These are phyloP conservation scores for Pythium pectinolyticum DNA, from an alignment of 352 stramenopile genomes.

Conservation along the genomic window DNA sequence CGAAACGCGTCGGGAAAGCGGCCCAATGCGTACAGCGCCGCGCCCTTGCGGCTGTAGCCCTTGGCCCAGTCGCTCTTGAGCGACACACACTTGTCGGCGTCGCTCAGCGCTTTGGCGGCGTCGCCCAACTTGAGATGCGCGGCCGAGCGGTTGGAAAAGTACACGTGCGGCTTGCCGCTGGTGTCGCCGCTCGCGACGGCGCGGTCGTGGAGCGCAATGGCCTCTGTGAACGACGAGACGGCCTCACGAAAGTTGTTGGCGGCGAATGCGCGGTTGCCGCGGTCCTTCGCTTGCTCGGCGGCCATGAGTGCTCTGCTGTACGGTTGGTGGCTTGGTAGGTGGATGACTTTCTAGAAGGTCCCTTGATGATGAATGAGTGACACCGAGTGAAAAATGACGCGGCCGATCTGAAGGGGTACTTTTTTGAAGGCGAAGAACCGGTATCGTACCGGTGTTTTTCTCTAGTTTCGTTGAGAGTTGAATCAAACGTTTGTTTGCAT, in stretches of 20 bases:
- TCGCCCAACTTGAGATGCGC: conserved; percentile 80
- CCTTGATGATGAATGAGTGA: too few species aligned
- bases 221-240: conserved; percentile 73
- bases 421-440: too few species aligned
- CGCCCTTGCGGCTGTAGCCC: conserved; percentile 84
- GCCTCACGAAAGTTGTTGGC: conserved; percentile 70
- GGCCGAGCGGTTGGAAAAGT: conserved; percentile 85
- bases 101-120: conserved; percentile 57
- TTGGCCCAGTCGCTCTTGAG: conserved; percentile 83
- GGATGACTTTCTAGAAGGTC: background rate
- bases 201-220: conserved; percentile 59
- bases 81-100: conserved; percentile 79
- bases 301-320: too few species aligned
- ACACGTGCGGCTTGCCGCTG: conserved; percentile 43
- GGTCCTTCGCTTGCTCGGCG: conserved; percentile 86
- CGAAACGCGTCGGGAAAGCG: conserved; percentile 71
- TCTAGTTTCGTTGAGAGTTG: too few species aligned
- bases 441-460: too few species aligned
- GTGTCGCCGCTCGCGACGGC: conserved; percentile 11
- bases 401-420: background rate
- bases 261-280: conserved; percentile 79
- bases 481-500: too few species aligned
- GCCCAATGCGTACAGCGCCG: conserved; percentile 63
- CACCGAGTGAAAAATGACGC: background rate
- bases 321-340: too few species aligned